Evolutionary conservation across 2,329 filamentous ascomycete species (phyloP), one percentile per base, ranked within the genome.

Genomic region (Aspergillus ibericus): DNA sequence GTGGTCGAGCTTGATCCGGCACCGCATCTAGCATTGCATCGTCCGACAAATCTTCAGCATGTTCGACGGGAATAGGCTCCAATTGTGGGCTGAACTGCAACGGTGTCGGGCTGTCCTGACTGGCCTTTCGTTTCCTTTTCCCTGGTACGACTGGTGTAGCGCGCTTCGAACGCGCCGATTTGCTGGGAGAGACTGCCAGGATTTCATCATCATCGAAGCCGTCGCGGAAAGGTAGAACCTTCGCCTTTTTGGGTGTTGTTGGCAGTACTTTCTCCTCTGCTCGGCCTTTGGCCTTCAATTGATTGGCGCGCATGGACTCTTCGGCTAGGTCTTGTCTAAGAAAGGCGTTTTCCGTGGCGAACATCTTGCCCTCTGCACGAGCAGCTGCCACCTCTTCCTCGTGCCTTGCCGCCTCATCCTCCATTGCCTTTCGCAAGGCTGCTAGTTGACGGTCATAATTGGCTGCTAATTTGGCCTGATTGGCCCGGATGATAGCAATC

Each of bases 141-240:
- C 78, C 78, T n/a, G 79, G 78, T 59, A 79, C 80, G 50, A 80
- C 82, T 2, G 85, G 84, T 1, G 85, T 87, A 10, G 73, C 72
- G 44, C 81, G 76, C 68, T 82, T 85, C 5, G 78, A 76, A 62
- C 76, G 79, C 7, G 71, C 71, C 8, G 78, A 77, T 63, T 81
- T 85, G 53, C 80, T 84, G 4, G 84, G 84, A 2, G 84, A 86
- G 1, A 79, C 70, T 61, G 82, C 76, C 56, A 81, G 72, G 8
- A 88, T 79, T 66, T 88, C 84, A 56, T 83, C 81, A 62, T 88
- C 84, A 56, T 87, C 83, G 66, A 88, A 88, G 16, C 86, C 86
- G 74, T 88, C 86, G 15, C 84, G 80, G 35, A 83, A 78, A 2
- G 80, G 78, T 1, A 80, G 71, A 6, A 71, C 70, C 60, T 75